These are phyloP conservation scores for Posidonia oceanica DNA, from an alignment of 116 monocot species.

Conservation along the genomic window DNA sequence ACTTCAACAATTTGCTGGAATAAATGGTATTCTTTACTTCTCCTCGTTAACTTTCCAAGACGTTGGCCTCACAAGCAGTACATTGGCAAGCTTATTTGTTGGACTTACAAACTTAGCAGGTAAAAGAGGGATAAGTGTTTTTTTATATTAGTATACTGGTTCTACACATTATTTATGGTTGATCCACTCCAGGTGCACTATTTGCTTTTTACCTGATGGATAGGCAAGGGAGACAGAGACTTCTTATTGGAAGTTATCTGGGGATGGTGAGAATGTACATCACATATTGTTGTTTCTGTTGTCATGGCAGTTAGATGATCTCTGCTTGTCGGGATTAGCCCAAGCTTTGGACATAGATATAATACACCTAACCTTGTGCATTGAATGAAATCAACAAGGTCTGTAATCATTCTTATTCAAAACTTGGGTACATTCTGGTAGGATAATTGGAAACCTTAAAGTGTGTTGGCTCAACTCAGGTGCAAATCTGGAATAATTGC, in stretches of 20 bases:
- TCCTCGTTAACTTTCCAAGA: slow-evolving; percentile 87
- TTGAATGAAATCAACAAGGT: no score
- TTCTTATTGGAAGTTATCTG: slow-evolving; percentile 76
- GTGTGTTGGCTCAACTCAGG: no score
- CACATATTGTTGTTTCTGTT: background rate
- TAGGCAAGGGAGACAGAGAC: slow-evolving; percentile 67
- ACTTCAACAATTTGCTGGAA: slow-evolving; percentile 89
- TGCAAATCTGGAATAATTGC: no score
- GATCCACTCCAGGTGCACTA: slow-evolving; percentile 45
- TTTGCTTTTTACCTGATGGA: slow-evolving; percentile 73
- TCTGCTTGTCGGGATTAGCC: no score
- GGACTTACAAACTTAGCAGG: slow-evolving; percentile 86
- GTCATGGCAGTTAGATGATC: background rate
- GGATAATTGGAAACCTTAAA: no score
- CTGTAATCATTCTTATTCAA: no score
- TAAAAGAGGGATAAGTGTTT: slow-evolving; percentile 7
- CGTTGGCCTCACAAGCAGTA: slow-evolving; percentile 58
- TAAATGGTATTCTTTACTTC: slow-evolving; percentile 95
- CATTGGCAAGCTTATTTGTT: slow-evolving; percentile 79
- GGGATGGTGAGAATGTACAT: slow-evolving; percentile 59
- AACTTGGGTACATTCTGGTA: no score
- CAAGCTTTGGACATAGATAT: no score
- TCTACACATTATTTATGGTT: background rate
- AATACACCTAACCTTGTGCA: no score
- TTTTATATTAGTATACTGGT: background rate